Conservation (phyloP, 768 basidiomycete species). For the Leccinum pellstonianum region DNA sequence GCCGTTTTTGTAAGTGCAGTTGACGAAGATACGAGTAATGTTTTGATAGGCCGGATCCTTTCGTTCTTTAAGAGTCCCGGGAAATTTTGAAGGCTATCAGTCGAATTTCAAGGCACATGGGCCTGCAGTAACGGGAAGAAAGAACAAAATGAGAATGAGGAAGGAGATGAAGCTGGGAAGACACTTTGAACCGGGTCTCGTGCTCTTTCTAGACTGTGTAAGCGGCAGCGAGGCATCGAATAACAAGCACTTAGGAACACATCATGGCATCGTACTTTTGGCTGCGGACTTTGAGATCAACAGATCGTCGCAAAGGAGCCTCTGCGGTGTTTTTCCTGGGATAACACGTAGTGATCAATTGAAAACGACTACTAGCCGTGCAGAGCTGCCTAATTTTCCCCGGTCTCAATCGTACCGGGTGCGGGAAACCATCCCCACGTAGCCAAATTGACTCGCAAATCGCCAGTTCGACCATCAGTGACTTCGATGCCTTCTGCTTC, state of each 20-base stretch:
- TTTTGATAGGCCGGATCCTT: constrained; percentile 31
- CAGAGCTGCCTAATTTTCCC: constrained; percentile 1
- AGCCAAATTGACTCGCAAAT: constrained; percentile 55
- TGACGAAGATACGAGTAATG: constrained; percentile 51
- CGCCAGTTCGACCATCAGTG: constrained; percentile 50
- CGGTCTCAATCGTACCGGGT: constrained; percentile 24
- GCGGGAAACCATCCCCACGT: constrained; percentile 70
- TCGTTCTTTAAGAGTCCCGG: no score
- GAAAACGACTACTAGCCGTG: not conserved
- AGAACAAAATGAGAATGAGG: not conserved
- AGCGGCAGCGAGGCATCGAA: not conserved
- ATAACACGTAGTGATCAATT: not conserved
- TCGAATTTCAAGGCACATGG: constrained; percentile 59
- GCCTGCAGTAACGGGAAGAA: not conserved
- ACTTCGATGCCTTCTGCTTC: constrained; percentile 85
- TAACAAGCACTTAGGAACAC: not conserved
- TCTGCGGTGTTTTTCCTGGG: not conserved
- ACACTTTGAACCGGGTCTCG: not conserved
- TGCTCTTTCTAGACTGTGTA: not conserved
- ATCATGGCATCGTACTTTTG: not conserved
- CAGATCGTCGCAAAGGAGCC: not conserved
- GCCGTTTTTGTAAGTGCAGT: constrained; percentile 49
- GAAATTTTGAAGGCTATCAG: no score
- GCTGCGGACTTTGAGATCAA: not conserved
- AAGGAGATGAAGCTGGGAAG: not conserved